These are phyloP conservation scores for Eucalyptus guilfoylei DNA, from an alignment of 345 rosid genomes.

Conservation along the genomic window DNA sequence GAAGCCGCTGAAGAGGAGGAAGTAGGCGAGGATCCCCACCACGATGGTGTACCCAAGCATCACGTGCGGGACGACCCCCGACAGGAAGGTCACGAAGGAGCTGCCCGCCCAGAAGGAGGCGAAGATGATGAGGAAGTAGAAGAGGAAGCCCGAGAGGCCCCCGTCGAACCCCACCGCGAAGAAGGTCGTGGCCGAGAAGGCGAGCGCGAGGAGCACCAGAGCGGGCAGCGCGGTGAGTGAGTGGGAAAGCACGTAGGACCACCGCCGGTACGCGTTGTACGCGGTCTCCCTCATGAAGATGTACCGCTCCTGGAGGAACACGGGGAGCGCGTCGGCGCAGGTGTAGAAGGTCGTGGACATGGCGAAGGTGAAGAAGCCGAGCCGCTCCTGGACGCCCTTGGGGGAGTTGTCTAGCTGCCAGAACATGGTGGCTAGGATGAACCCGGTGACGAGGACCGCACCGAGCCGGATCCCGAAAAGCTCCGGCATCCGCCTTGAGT, in stretches of 20 bases:
- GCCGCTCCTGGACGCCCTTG: conserved; percentile 71
- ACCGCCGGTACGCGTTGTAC: conserved; percentile 76
- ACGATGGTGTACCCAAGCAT: conserved; percentile 90
- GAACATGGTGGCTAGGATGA: conserved; percentile 77
- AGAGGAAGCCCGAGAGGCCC: conserved; percentile 54
- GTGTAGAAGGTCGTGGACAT: conserved; percentile 97
- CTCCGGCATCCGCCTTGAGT: conserved; percentile 70
- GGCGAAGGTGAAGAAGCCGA: conserved; percentile 89
- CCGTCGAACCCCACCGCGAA: conserved; percentile 93
- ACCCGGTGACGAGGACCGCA: conserved; percentile 72
- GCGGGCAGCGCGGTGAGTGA: conserved; percentile 44
- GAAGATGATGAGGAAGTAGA: conserved; percentile 57
- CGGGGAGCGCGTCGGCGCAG: conserved; percentile 89
- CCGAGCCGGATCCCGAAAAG: conserved; percentile 63
- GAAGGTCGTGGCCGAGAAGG: conserved; percentile 61
- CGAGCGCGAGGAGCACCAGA: conserved; percentile 49
- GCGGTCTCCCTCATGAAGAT: conserved; percentile 98
- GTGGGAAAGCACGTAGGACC: conserved; percentile 78
- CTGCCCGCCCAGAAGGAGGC: conserved; percentile 93
- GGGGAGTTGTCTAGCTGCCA: conserved; percentile 89
- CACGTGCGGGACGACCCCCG: conserved; percentile 88
- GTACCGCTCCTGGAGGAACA: conserved; percentile 87
- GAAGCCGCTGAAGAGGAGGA: conserved; percentile 88
- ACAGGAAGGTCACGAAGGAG: conserved; percentile 87
- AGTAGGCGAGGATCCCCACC: conserved; percentile 80